phyloP scores from a whole-genome alignment of 2,329 filamentous ascomycete genomes.

The Colletotrichum cordylinicola region DNA sequence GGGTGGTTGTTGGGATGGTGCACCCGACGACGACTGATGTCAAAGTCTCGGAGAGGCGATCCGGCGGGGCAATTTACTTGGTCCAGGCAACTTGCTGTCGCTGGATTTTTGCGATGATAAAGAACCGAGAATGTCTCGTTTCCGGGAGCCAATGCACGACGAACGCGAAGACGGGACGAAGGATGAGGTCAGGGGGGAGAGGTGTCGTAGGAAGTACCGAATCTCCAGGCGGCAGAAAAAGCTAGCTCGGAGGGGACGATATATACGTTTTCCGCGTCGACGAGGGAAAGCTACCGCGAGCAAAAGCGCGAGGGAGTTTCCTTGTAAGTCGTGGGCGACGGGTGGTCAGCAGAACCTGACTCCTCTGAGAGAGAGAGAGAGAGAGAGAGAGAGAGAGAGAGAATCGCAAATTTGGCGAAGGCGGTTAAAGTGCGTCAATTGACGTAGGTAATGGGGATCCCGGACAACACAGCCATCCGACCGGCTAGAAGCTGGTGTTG shows the following conservation, averaged over 20 bases:
- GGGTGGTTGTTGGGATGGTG: neutral
- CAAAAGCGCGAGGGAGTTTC: conserved; percentile 7
- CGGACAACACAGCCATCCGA: conserved; percentile 25
- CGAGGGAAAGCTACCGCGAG: neutral
- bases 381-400: neutral
- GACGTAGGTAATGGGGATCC: conserved; percentile 21
- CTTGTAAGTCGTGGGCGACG: neutral
- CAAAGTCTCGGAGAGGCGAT: conserved; percentile 18
- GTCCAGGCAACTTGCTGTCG: neutral
- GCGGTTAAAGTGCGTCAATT: conserved; percentile 19
- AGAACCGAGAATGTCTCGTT: neutral
- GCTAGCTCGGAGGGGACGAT: neutral
- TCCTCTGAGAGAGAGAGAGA: neutral
- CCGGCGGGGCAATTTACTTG: conserved; percentile 7
- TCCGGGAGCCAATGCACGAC: conserved; percentile 11
- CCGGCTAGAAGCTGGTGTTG: conserved; percentile 9
- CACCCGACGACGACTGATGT: conserved; percentile 1
- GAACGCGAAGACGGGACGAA: conserved; percentile 17
- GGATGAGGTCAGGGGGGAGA: neutral
- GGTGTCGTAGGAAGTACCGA: neutral
- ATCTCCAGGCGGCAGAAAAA: neutral
- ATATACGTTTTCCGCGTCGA: conserved; percentile 1
- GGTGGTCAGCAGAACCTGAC: conserved; percentile 15
- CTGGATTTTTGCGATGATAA: neutral
- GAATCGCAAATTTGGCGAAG: neutral